These are phyloP conservation scores for Scleroderma citrinum DNA, from an alignment of 768 basidiomycete genomes.

Conservation along the genomic window DNA sequence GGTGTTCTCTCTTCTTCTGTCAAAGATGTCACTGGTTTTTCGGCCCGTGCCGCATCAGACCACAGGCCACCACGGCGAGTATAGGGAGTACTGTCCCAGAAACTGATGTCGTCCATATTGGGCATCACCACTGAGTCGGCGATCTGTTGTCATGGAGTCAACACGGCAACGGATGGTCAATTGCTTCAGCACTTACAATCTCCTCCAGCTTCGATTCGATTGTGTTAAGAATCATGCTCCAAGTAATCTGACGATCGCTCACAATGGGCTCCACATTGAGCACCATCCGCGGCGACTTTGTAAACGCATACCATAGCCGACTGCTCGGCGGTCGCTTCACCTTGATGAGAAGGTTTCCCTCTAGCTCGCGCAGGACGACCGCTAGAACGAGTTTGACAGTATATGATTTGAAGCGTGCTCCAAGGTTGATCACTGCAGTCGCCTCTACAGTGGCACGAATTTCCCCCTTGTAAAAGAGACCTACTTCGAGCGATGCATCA, in stretches of 20 bases:
- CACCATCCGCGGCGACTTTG: conserved; percentile 81
- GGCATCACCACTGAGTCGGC: conserved; percentile 92
- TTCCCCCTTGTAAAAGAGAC: conserved; percentile 80
- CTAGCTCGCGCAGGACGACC: conserved; percentile 80
- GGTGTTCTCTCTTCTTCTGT: conserved; percentile 3
- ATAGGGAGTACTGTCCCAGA: conserved; percentile 73
- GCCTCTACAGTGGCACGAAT: conserved; percentile 87
- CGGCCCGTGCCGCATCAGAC: conserved; percentile 60
- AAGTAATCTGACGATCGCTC: conserved; percentile 89
- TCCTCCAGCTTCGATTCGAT: conserved; percentile 88
- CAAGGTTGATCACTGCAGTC: conserved; percentile 79
- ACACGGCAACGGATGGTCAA: conserved; percentile 49
- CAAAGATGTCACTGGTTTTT: conserved; percentile 16
- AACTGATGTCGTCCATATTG: conserved; percentile 97
- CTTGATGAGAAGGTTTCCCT: conserved; percentile 85
- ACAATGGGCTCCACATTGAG: conserved; percentile 91
- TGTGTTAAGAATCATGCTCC: conserved; percentile 85
- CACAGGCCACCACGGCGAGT: conserved; percentile 84
- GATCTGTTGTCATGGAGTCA: conserved; percentile 47
- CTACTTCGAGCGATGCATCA: conserved; percentile 84
- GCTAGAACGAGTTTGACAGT: conserved; percentile 87
- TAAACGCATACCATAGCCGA: conserved; percentile 92
- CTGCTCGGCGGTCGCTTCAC: conserved; percentile 94
- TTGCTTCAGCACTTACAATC: conserved; percentile 48
- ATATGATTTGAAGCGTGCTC: conserved; percentile 82